Conservation (phyloP, 2,329 filamentous ascomycete species). For the Hymenoscyphus fraxineus region DNA sequence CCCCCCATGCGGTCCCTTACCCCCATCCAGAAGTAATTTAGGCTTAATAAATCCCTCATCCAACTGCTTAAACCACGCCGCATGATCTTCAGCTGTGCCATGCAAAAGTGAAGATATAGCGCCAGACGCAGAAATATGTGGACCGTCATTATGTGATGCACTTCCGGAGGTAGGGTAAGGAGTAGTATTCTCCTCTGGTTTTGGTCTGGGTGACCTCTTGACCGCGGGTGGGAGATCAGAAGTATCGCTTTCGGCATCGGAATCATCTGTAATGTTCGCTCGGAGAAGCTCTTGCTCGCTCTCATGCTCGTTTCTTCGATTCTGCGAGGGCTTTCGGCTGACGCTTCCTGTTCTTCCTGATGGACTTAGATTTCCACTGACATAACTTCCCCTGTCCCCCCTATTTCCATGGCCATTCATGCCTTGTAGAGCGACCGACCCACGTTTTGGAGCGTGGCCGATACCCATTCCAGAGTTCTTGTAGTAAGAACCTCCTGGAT, state of each 20-base stretch:
- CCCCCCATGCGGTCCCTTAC: constrained; percentile 30
- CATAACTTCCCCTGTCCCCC: constrained; percentile 31
- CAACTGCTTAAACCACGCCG: constrained; percentile 83
- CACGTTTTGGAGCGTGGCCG: constrained; percentile 67
- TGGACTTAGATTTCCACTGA: constrained; percentile 37
- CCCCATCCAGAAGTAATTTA: constrained; percentile 74
- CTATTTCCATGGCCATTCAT: constrained; percentile 47
- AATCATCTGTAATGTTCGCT: constrained; percentile 49
- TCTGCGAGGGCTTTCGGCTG: constrained; percentile 49
- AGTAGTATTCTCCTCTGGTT: constrained; percentile 12
- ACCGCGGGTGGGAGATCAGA: constrained; percentile 64
- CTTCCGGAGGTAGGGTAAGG: constrained; percentile 35
- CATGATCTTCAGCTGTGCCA: constrained; percentile 77
- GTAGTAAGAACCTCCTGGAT: constrained; percentile 51
- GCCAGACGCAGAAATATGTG: constrained; percentile 60
- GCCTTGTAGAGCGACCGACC: constrained; percentile 46
- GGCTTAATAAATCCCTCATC: constrained; percentile 98
- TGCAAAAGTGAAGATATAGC: constrained; percentile 78
- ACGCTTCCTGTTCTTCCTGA: constrained; percentile 41
- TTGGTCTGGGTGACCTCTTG: constrained; percentile 26
- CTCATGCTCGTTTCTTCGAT: constrained; percentile 41
- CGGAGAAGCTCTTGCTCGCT: constrained; percentile 55
- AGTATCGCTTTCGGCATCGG: constrained; percentile 59
- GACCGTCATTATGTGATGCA: constrained; percentile 27
- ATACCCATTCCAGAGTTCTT: constrained; percentile 73